These are phyloP conservation scores for Microcyclospora tardicrescens DNA, from an alignment of 2,329 filamentous ascomycete species.

Conservation along the genomic window DNA sequence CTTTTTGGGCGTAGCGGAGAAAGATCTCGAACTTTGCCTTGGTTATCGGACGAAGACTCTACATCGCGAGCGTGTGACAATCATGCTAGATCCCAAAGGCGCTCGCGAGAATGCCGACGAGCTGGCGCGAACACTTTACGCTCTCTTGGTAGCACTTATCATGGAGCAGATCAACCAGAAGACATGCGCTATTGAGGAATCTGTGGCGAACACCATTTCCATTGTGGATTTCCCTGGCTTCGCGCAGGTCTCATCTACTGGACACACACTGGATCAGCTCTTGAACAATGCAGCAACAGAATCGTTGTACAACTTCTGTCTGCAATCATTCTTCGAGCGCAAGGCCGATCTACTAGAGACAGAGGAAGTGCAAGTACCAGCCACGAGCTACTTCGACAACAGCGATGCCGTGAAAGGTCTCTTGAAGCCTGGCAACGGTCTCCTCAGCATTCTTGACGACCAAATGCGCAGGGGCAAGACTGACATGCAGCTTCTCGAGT, in stretches of 20 bases:
- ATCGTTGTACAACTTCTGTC: conserved; percentile 78
- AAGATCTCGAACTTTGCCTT: conserved; percentile 74
- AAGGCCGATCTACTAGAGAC: conserved; percentile 88
- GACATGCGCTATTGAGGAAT: conserved; percentile 66
- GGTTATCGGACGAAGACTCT: conserved; percentile 97
- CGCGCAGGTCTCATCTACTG: conserved; percentile 67
- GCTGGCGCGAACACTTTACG: conserved; percentile 83
- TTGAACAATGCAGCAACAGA: conserved; percentile 91
- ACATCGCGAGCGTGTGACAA: conserved; percentile 90
- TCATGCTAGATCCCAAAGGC: conserved; percentile 89
- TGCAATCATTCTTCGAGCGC: conserved; percentile 91
- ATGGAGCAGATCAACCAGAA: conserved; percentile 87
- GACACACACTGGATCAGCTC: conserved; percentile 78
- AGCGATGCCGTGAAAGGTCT: conserved; percentile 85
- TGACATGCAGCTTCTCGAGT: conserved; percentile 82
- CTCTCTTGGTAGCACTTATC: conserved; percentile 82
- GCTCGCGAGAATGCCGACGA: conserved; percentile 89
- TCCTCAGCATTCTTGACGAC: conserved; percentile 89
- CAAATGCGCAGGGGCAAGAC: conserved; percentile 82
- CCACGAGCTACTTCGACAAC: conserved; percentile 97
- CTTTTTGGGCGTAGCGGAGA: conserved; percentile 76
- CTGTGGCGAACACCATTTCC: conserved; percentile 84
- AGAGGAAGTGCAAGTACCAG: conserved; percentile 79
- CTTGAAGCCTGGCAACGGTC: conserved; percentile 80
- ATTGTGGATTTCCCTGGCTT: conserved; percentile 97